A percentile compares a stretch with the other conserved stretches of the same genome.
Conservation (phyloP, 495 filamentous ascomycete genomes). For the Xylona heveae region DNA sequence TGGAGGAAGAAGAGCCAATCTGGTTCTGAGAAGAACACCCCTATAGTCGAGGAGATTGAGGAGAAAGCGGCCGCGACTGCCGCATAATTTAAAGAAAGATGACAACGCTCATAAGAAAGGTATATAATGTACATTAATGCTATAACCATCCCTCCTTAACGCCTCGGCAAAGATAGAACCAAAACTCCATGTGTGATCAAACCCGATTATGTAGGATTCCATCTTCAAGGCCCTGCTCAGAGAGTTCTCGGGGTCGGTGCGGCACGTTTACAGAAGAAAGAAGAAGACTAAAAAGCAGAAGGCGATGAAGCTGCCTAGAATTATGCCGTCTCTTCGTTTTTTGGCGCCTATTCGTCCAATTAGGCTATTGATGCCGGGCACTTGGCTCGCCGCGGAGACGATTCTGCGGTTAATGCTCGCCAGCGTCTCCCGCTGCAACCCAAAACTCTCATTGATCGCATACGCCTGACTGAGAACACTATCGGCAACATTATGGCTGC, state of each 20-base stretch:
- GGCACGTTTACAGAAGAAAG: conserved; percentile 45
- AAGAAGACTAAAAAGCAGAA: conserved; percentile 76
- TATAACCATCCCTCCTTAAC: too few relatives aligned
- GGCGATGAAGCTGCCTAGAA: conserved; percentile 76
- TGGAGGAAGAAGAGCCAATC: conserved; percentile 1
- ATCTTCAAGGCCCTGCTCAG: too few relatives aligned
- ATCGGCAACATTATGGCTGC: conserved; percentile 71
- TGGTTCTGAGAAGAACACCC: neutral
- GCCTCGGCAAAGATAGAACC: too few relatives aligned
- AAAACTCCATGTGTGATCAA: too few relatives aligned
- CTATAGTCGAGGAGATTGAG: too few relatives aligned
- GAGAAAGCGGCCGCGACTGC: too few relatives aligned
- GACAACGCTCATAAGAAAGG: too few relatives aligned
- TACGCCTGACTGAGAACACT: conserved; percentile 90
- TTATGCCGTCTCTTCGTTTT: conserved; percentile 87
- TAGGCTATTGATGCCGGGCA: conserved; percentile 83
- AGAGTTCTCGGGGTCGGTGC: too few relatives aligned
- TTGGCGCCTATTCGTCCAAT: conserved; percentile 88
- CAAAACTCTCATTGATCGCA: conserved; percentile 84
- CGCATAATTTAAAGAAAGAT: too few relatives aligned
- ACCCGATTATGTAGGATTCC: too few relatives aligned
- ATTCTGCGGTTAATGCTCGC: conserved; percentile 75
- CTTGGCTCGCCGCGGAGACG: conserved; percentile 64
- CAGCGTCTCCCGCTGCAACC: conserved; percentile 65
- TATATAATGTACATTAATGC: too few relatives aligned